Evolutionary conservation across 1,139 yeast genomes (phyloP).

Genomic region (Meyerozyma athensensis): DNA sequence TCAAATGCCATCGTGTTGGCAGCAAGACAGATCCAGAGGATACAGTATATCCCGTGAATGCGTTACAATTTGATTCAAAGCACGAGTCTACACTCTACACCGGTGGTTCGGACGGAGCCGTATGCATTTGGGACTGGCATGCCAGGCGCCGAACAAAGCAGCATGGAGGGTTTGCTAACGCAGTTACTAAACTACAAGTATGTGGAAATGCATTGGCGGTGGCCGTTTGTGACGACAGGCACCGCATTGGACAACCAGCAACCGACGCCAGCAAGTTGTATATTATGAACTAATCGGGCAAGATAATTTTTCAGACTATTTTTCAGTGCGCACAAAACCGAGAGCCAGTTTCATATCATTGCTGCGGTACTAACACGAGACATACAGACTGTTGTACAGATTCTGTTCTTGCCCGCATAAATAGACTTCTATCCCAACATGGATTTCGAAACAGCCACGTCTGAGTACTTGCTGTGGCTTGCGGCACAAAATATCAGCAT

Average conservation of each 20-base stretch:
- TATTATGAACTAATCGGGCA: neutral
- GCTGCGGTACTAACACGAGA: too few relatives aligned
- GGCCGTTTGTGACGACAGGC: constrained; percentile 1
- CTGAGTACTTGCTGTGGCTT: constrained; percentile 53
- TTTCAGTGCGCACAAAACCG: neutral
- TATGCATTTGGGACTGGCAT: constrained; percentile 74
- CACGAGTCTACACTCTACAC: constrained; percentile 52
- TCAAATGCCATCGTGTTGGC: constrained; percentile 67
- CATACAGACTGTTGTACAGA: too few relatives aligned
- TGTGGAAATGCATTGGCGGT: neutral
- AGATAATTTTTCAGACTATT: too few relatives aligned
- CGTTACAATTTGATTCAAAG: constrained; percentile 50
- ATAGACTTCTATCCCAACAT: neutral
- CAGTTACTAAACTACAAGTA: neutral
- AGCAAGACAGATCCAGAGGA: constrained; percentile 46
- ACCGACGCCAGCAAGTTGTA: neutral
- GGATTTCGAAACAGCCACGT: constrained; percentile 25
- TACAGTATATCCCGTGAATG: constrained; percentile 73
- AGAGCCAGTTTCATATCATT: neutral
- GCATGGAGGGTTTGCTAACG: constrained; percentile 40
- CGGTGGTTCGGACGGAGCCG: constrained; percentile 74
- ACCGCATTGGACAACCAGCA: neutral
- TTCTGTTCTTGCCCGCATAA: too few relatives aligned
- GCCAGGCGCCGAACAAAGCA: constrained; percentile 59
- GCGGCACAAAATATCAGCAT: constrained; percentile 37